Percentiles rank a stretch among this genome's conserved stretches.
Evolutionary conservation across 2,329 filamentous ascomycete genomes (phyloP).

Genomic region (Arthrobotrys entomopaga): DNA sequence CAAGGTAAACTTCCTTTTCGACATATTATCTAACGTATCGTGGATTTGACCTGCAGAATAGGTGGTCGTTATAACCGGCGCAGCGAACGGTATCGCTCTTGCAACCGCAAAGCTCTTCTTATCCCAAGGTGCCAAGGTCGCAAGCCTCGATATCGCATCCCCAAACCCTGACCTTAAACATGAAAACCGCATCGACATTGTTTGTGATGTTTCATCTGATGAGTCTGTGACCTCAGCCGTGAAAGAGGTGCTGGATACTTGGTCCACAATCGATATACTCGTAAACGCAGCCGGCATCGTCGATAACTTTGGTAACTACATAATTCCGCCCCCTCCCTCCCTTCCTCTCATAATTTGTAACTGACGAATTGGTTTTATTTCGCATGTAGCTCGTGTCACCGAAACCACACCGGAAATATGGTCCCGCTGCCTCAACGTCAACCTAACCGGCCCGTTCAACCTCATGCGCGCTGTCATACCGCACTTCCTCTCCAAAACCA

Average conservation of each 20-base stretch:
- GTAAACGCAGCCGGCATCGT: slow-evolving; percentile 19
- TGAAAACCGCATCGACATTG: slow-evolving; percentile 16
- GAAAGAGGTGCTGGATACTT: slow-evolving; percentile 17
- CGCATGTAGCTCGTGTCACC: slow-evolving; percentile 6
- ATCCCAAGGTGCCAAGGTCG: slow-evolving; percentile 16
- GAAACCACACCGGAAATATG: slow-evolving; percentile 20
- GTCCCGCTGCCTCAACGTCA: slow-evolving; percentile 21
- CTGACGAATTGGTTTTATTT: not conserved
- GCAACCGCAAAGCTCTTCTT: slow-evolving; percentile 23
- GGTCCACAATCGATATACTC: slow-evolving; percentile 21
- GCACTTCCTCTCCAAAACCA: slow-evolving; percentile 16
- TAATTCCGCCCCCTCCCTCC: not conserved
- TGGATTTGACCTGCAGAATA: not conserved
- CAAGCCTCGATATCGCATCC: slow-evolving; percentile 13
- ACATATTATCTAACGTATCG: not conserved
- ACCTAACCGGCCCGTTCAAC: slow-evolving; percentile 23
- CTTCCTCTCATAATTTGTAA: not conserved
- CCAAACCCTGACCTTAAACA: slow-evolving; percentile 7
- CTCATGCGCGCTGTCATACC: slow-evolving; percentile 29
- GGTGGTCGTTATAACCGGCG: slow-evolving; percentile 27
- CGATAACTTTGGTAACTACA: slow-evolving; percentile 13
- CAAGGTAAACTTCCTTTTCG: not conserved
- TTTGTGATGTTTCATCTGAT: slow-evolving; percentile 22
- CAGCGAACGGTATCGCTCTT: slow-evolving; percentile 19
- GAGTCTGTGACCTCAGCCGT: slow-evolving; percentile 19